These are phyloP conservation scores for Halophytophthora batemanensis DNA, from an alignment of 352 stramenopile genomes.

Conservation along the genomic window DNA sequence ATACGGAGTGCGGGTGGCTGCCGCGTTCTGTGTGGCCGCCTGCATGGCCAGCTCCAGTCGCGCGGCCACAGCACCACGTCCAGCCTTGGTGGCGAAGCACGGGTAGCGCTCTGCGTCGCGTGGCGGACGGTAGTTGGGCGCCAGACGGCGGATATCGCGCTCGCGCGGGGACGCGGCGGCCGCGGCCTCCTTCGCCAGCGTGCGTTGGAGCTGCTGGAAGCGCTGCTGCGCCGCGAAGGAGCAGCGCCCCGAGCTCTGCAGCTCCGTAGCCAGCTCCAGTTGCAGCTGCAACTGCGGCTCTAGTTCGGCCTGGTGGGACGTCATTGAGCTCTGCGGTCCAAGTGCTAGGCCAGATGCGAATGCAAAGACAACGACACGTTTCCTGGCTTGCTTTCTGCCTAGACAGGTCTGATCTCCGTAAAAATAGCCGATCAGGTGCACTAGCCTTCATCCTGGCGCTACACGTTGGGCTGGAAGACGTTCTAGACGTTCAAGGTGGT, in stretches of 20 bases:
- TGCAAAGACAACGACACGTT: neutral
- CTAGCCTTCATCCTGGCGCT: no score
- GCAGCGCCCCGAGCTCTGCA: slow-evolving; percentile 31
- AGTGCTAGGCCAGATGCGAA: no score
- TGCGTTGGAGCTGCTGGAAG: slow-evolving; percentile 28
- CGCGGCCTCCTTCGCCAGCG: slow-evolving; percentile 13
- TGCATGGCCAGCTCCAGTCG: slow-evolving; percentile 24
- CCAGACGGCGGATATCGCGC: slow-evolving; percentile 19
- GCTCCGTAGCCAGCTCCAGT: slow-evolving; percentile 11
- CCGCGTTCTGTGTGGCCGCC: slow-evolving; percentile 42
- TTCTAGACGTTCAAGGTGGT: no score
- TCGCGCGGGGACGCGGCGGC: slow-evolving; percentile 9
- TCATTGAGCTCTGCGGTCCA: no score
- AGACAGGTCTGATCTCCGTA: neutral
- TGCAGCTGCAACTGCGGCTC: slow-evolving; percentile 20
- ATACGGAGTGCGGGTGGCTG: slow-evolving; percentile 44
- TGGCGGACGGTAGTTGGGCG: slow-evolving; percentile 21
- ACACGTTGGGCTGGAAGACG: no score
- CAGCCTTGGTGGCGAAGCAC: slow-evolving; percentile 28
- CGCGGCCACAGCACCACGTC: slow-evolving; percentile 24
- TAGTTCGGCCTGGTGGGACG: neutral
- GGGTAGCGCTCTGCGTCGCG: slow-evolving; percentile 20
- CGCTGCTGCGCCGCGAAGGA: slow-evolving; percentile 36
- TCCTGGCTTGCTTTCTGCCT: neutral
- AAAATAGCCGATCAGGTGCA: no score